A percentile compares a stretch with the other conserved stretches of the same genome.
Conservation (phyloP, 164 flowering plant genomes). For the Vitis labrusca region DNA sequence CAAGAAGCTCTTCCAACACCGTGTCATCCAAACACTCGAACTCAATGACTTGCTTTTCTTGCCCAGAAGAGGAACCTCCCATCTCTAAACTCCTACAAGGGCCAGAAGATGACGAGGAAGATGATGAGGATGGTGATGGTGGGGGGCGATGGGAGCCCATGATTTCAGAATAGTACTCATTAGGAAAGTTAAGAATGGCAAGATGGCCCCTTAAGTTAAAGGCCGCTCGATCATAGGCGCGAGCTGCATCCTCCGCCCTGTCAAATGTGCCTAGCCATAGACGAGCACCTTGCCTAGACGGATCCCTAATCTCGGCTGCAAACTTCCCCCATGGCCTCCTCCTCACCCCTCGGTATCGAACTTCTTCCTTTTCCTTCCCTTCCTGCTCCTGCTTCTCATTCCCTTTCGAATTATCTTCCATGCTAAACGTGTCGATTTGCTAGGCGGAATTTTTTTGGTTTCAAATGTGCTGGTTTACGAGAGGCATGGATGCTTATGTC, state of each 20-base stretch:
- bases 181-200: constrained; percentile 34
- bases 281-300: constrained; percentile 29
- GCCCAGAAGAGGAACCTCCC: constrained; percentile 12
- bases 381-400: constrained; percentile 6
- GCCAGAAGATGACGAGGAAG: constrained; percentile 9
- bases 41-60: constrained; percentile 24
- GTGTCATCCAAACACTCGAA: constrained; percentile 34
- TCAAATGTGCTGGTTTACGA: no score
- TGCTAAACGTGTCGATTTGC: background rate
- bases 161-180: constrained; percentile 20
- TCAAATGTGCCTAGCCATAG: constrained; percentile 39
- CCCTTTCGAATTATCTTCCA: constrained; percentile 12
- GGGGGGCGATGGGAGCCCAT: constrained; percentile 13
- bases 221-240: constrained; percentile 35
- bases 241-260: constrained; percentile 35
- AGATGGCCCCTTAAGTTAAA: constrained; percentile 31
- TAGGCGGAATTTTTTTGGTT: background rate
- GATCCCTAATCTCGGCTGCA: constrained; percentile 40
- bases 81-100: background rate
- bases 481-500: no score
- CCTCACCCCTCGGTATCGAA: constrained; percentile 32
- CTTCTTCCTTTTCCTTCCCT: constrained; percentile 16
- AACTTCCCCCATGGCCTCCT: constrained; percentile 39
- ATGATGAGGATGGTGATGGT: background rate
- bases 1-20: constrained; percentile 39